A percentile compares a stretch with the other conserved stretches of the same genome.
Evolutionary conservation across 2,329 filamentous ascomycete genomes (phyloP).

Genomic region (Sclerotinia sclerotiorum): DNA sequence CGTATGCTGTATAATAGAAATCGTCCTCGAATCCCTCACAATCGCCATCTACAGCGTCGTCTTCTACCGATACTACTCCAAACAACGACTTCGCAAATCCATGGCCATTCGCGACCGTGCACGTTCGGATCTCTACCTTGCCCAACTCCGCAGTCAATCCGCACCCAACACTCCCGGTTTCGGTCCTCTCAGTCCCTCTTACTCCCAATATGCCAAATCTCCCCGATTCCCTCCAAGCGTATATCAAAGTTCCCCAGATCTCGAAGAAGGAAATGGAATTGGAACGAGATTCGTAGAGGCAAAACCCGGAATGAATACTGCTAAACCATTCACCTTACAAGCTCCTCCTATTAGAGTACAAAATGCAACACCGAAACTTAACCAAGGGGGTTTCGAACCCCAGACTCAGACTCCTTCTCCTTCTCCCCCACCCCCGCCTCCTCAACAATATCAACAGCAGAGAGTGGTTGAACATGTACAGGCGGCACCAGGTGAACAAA

Average conservation of each 20-base stretch:
- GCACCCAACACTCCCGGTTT: conserved; percentile 94
- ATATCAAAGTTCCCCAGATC: conserved; percentile 54
- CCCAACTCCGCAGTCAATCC: conserved; percentile 78
- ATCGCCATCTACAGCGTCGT: conserved; percentile 91
- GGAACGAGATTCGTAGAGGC: conserved; percentile 58
- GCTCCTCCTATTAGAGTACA: conserved; percentile 78
- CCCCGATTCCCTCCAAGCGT: conserved; percentile 60
- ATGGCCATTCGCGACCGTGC: conserved; percentile 96
- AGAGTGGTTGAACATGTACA: conserved; percentile 61
- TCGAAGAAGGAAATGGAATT: conserved; percentile 48
- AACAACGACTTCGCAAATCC: conserved; percentile 90
- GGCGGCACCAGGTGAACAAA: conserved; percentile 75
- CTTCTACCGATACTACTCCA: conserved; percentile 97
- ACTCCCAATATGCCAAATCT: conserved; percentile 43
- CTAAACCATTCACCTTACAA: conserved; percentile 79
- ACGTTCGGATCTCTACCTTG: conserved; percentile 91
- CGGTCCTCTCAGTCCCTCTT: conserved; percentile 64
- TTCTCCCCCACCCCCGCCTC: neutral
- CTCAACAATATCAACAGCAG: conserved; percentile 30
- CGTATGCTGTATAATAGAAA: conserved; percentile 95
- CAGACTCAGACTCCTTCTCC: conserved; percentile 35
- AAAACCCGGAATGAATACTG: conserved; percentile 49
- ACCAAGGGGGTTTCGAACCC: conserved; percentile 62
- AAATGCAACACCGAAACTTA: conserved; percentile 66
- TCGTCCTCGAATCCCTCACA: conserved; percentile 87